These are phyloP conservation scores for Aegilops bicornis DNA, from an alignment of 176 grass and related monocot genomes.

Conservation along the genomic window DNA sequence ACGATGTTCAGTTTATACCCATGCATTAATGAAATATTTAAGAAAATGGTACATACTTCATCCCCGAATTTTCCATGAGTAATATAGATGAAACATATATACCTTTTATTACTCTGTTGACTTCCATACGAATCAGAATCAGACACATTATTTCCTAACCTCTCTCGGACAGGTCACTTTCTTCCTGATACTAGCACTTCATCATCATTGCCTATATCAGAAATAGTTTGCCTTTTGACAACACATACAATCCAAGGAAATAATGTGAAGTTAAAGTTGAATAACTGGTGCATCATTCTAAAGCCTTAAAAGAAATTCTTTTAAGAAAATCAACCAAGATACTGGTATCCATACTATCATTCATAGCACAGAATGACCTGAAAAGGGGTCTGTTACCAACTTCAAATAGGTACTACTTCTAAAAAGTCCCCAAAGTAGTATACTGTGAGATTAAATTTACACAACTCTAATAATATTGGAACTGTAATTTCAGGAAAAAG, in stretches of 20 bases:
- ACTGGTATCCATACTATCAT: constrained; percentile 14
- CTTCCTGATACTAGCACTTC: constrained; percentile 22
- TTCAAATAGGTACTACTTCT: not conserved
- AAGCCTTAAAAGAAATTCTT: not conserved
- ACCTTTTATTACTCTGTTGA: constrained; percentile 56
- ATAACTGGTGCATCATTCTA: not conserved
- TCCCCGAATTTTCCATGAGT: constrained; percentile 47
- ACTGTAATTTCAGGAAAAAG: no score
- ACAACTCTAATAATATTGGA: no score
- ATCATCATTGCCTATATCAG: constrained; percentile 34
- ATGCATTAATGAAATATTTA: constrained; percentile 23
- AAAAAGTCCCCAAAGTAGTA: not conserved
- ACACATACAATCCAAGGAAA: constrained; percentile 37
- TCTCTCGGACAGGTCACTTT: constrained; percentile 50
- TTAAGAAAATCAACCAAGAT: not conserved
- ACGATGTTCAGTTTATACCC: constrained; percentile 12
- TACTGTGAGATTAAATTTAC: no score
- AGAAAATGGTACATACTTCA: constrained; percentile 55
- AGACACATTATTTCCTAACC: constrained; percentile 46
- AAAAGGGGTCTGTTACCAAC: not conserved
- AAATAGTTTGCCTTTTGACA: constrained; percentile 53
- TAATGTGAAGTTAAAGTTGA: constrained; percentile 6
- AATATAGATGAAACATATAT: not conserved
- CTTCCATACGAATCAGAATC: constrained; percentile 38
- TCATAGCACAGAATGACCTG: not conserved